Evolutionary conservation across 768 basidiomycete genomes (phyloP), one percentile per base, ranked within the genome.

Genomic region (Goffeauzyma gilvescens): DNA sequence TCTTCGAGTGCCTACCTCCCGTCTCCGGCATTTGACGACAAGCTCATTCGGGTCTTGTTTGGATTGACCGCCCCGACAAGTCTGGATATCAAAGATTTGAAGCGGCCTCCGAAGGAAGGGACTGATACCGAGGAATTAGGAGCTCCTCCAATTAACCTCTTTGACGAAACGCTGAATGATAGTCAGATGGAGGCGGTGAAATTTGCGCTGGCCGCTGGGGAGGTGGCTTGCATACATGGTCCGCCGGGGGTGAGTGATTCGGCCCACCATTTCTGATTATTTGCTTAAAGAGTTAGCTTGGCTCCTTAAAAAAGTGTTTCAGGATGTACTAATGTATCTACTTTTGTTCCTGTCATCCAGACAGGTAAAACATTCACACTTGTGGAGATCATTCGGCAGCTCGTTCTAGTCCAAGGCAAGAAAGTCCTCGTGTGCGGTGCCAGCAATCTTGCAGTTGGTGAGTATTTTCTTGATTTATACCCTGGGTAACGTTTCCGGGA

Each of bases 281-380:
- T 9, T 23, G 28, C n/a, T 17, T 3, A n/a, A n/a, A n/a, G n/a
- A n/a, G n/a, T n/a, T n/a, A n/a, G n/a, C 28, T n/a, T 30, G 9
- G 28, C n/a, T 30, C 28, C 28, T 30, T 9, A 9, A n/a, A 30
- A 30, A n/a, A n/a, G n/a, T n/a, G n/a, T n/a, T n/a, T n/a, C n/a
- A n/a, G n/a, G n/a, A n/a, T 26, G 8, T 21, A 24, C 14, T 45
- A 25, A 27, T 26, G 20, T 31, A 3, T 12, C 18, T 74, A 56
- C n/a, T 6, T 4, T 15, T 22, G 30, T 32, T 20, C 21, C n/a
- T 9, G 36, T 8, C 39, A 31, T 40, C 76, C 78, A 82, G 45
- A 90, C 87, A 2, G 90, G 90, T 6, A 96, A 96, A 68, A 98
- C 90, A 0, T 82, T 86, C 51, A 93, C 90, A 0, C 70, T 98